Conservation (phyloP, 257 asterid genomes). For the Penstemon eatonii region DNA sequence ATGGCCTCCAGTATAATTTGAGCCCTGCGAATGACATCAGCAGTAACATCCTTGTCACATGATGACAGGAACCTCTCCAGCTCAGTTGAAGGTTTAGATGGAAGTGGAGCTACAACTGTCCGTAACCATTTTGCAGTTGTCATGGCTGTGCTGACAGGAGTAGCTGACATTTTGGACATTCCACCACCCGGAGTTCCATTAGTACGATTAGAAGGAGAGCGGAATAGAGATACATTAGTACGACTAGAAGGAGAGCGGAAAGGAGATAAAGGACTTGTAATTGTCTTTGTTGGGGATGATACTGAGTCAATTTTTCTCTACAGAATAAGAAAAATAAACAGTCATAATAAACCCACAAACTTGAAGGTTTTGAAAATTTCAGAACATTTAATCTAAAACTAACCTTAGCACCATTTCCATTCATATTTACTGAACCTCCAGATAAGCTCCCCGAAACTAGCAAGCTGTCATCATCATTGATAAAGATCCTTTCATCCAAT, state of each 20-base stretch:
- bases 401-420: slow-evolving; percentile 56
- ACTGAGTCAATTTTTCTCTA: slow-evolving; percentile 74
- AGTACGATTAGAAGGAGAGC: slow-evolving; percentile 63
- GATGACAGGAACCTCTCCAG: slow-evolving; percentile 77
- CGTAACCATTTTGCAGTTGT: slow-evolving; percentile 96
- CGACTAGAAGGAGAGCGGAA: slow-evolving; percentile 68
- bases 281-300: slow-evolving; percentile 83
- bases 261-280: slow-evolving; percentile 76
- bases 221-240: slow-evolving; percentile 59
- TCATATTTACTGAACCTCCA: slow-evolving; percentile 55
- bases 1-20: slow-evolving; percentile 90
- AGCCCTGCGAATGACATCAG: slow-evolving; percentile 83
- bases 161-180: slow-evolving; percentile 61
- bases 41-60: slow-evolving; percentile 80
- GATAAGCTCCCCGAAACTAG: slow-evolving; percentile 88
- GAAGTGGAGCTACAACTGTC: slow-evolving; percentile 83
- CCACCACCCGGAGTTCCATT: slow-evolving; percentile 44
- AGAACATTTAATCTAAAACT: slow-evolving; percentile 23
- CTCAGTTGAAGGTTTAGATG: slow-evolving; percentile 78
- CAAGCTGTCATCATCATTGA: slow-evolving; percentile 77
- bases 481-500: slow-evolving; percentile 83
- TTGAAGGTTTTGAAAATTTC: slow-evolving; percentile 5
- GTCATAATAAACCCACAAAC: slow-evolving; percentile 20
- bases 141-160: slow-evolving; percentile 99
- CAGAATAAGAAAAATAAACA: slow-evolving; percentile 25